Percentiles rank a stretch among this genome's conserved stretches.
Conservation (phyloP, 768 basidiomycete genomes). For the Asterophora lycoperdoides region DNA sequence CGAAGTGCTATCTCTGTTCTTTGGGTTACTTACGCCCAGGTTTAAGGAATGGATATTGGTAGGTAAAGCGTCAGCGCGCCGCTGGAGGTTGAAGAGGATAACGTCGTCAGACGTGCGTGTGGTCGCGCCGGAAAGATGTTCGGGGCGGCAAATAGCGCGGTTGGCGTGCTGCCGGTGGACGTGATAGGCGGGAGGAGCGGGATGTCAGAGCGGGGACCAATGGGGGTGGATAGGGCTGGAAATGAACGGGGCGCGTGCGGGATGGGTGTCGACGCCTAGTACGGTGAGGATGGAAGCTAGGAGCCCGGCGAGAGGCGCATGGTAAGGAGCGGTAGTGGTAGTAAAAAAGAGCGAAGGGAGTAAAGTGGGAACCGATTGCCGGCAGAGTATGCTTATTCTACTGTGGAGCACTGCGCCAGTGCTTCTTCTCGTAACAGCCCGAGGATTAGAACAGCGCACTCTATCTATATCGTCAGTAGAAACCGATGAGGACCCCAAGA, state of each 20-base stretch:
- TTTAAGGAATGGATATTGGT: constrained; percentile 21
- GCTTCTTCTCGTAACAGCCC: no score
- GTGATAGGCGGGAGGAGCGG: constrained; percentile 11
- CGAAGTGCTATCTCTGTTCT: no score
- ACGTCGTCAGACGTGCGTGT: constrained; percentile 28
- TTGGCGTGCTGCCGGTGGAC: constrained; percentile 59
- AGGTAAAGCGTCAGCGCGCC: constrained; percentile 35
- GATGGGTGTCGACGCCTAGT: constrained; percentile 7
- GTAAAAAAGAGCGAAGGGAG: no score
- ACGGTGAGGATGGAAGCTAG: constrained; percentile 2
- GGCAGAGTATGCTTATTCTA: no score
- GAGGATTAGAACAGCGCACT: no score
- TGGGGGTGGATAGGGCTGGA: constrained; percentile 18
- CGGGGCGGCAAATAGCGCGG: constrained; percentile 47
- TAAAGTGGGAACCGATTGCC: no score
- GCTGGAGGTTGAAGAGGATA: constrained; percentile 35
- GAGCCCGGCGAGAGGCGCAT: constrained; percentile 12
- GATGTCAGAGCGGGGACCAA: background rate
- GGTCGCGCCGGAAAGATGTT: constrained; percentile 50
- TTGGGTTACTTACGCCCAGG: no score
- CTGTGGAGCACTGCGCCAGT: no score
- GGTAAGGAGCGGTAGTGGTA: background rate
- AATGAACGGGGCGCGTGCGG: constrained; percentile 12
- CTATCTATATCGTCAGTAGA: no score
- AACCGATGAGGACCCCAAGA: background rate